Evolutionary conservation across 805 yeast species (phyloP).

Genomic region (Zygosaccharomyces bailii): DNA sequence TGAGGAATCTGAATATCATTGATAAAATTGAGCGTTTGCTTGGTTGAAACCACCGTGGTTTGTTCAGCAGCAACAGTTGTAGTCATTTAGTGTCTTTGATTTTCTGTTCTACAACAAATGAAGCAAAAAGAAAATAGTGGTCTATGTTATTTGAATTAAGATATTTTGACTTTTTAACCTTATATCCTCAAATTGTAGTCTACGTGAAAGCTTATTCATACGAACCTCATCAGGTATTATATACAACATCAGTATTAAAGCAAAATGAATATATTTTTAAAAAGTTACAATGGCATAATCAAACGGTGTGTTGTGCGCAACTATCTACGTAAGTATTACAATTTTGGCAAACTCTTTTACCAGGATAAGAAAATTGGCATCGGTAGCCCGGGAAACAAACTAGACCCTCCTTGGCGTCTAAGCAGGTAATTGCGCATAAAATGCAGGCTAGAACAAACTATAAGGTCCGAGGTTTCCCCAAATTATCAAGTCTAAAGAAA

Average conservation of each 20-base stretch:
- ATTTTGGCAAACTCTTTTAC: not conserved
- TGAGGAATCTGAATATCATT: constrained; percentile 24
- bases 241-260: too few relatives aligned
- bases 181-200: too few relatives aligned
- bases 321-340: not conserved
- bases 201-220: too few relatives aligned
- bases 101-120: not conserved
- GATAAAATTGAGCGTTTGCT: constrained; percentile 4
- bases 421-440: not conserved
- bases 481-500: not conserved
- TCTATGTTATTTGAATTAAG: not conserved
- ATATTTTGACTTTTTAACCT: too few relatives aligned
- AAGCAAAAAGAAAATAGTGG: not conserved
- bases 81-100: constrained; percentile 13
- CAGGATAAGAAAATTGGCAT: not conserved
- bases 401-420: not conserved
- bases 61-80: constrained; percentile 12
- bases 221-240: too few relatives aligned
- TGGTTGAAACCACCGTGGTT: not conserved
- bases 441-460: not conserved
- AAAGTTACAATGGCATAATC: too few relatives aligned
- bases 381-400: not conserved
- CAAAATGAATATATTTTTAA: too few relatives aligned
- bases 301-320: not conserved
- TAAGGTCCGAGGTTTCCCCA: not conserved